Evolutionary conservation across 768 basidiomycete species (phyloP).

Genomic region (Hericium coralloides): DNA sequence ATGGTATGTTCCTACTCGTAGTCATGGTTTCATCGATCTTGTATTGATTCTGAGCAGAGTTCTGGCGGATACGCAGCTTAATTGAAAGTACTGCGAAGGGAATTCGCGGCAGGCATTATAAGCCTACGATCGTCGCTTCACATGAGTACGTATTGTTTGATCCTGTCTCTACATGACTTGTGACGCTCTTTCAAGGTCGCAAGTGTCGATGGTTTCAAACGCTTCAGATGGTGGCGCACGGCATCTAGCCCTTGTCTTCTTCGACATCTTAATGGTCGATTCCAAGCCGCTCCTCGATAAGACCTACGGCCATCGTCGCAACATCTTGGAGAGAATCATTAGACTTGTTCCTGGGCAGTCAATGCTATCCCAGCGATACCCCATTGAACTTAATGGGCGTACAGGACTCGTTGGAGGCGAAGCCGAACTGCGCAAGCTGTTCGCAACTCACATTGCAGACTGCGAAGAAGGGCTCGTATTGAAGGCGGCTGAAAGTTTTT

Average conservation of each 20-base stretch:
- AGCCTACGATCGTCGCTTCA: too few species aligned
- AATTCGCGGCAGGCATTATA: constrained; percentile 25
- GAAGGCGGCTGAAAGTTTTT: constrained; percentile 61
- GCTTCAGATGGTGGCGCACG: constrained; percentile 29
- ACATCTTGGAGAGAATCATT: constrained; percentile 51
- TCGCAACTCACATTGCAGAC: constrained; percentile 42
- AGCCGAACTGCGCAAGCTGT: constrained; percentile 31
- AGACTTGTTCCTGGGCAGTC: constrained; percentile 46
- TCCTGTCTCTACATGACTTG: neutral
- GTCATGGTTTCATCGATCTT: too few species aligned
- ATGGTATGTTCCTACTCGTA: constrained; percentile 41
- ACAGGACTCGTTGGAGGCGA: constrained; percentile 6
- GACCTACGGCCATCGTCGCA: constrained; percentile 53
- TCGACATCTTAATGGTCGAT: constrained; percentile 73
- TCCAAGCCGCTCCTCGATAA: constrained; percentile 42
- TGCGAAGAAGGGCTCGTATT: constrained; percentile 68
- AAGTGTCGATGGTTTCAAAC: constrained; percentile 34
- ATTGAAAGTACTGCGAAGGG: constrained; percentile 51
- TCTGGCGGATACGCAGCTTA: constrained; percentile 62
- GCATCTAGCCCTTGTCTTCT: constrained; percentile 78
- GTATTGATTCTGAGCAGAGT: constrained; percentile 36
- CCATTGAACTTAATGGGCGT: constrained; percentile 32
- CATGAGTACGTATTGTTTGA: neutral
- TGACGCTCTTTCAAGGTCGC: constrained; percentile 16
- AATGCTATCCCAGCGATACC: constrained; percentile 49